Evolutionary conservation across 768 basidiomycete genomes (phyloP), one percentile per base, ranked within the genome.

Genomic region (Postia placenta): DNA sequence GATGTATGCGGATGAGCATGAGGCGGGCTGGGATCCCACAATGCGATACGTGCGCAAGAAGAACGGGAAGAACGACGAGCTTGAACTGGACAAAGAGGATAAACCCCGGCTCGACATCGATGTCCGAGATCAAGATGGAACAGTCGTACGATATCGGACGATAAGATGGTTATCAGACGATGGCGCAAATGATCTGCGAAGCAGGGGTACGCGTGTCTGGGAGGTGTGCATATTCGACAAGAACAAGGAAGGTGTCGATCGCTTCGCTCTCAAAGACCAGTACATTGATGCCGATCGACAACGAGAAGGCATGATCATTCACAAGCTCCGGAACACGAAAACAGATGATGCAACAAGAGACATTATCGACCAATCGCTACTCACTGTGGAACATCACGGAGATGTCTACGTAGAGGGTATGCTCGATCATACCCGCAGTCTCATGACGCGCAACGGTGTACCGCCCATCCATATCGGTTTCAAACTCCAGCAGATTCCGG

Each of bases 121-220:
- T 9, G 38, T 39, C 7, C 38, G 19, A 9, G 7, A 7, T 9
- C 6, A 39, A 19, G 38, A 39, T 11, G 38, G 38, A n/a, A 39
- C 38, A 9, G 17, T 9, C 9, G 17, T 19, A 6, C 6, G 9
- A 9, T 39, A n/a, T 22, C 38, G 38, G 6, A 39, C 38, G 15
- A 39, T 22, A 17, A 7, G 38, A 9, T 17, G 7, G 17, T 17
- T 39, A 20, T 47, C 46, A 4, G n/a, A 42, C 39, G 24, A 25
- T n/a, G 47, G 47, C 14, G 19, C 51, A 15, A 26, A 12, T 9
- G 23, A 20, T 11, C 11, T 52, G 17, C 28, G 14, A 1, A 27
- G 51, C 17, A 26, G 36, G 17, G 51, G 46, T 12, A 48, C 51
- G 7, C 51, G 51, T 4, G 47, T 52, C 24, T 52, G 47, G 39